phyloP scores from a whole-genome alignment of 495 filamentous ascomycete species.

The Monascus purpureus region DNA sequence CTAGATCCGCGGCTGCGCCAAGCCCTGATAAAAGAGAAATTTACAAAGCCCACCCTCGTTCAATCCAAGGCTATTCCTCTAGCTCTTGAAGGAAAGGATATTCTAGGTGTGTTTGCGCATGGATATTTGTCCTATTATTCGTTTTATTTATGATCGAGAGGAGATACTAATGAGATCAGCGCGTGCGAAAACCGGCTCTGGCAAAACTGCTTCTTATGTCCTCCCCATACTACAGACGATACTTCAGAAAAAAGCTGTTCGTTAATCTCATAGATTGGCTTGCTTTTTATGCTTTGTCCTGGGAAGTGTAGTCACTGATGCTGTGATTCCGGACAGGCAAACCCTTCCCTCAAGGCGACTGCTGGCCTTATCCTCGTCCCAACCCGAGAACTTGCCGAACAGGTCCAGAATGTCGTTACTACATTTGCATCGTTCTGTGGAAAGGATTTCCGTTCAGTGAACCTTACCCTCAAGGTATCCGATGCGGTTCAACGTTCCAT shows the following conservation, averaged over 20 bases:
- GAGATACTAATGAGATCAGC: constrained; percentile 29
- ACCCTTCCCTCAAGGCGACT: constrained; percentile 30
- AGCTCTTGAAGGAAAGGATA: constrained; percentile 79
- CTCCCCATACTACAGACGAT: constrained; percentile 74
- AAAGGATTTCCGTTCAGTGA: constrained; percentile 66
- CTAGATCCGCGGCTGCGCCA: constrained; percentile 79
- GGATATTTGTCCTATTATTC: background rate
- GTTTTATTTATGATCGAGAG: background rate
- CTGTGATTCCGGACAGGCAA: constrained; percentile 10
- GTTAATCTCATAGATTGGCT: constrained; percentile 9
- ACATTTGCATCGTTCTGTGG: constrained; percentile 67
- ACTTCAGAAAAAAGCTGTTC: constrained; percentile 58
- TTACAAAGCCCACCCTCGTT: constrained; percentile 68
- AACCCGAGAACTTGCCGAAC: constrained; percentile 83
- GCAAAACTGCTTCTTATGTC: constrained; percentile 96
- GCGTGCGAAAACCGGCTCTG: constrained; percentile 82
- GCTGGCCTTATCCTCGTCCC: constrained; percentile 81
- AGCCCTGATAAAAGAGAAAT: constrained; percentile 72
- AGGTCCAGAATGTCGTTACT: constrained; percentile 63
- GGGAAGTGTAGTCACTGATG: background rate
- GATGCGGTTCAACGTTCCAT: constrained; percentile 72
- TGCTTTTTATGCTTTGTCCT: background rate
- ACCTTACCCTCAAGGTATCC: constrained; percentile 77
- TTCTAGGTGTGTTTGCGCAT: constrained; percentile 45
- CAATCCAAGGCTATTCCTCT: constrained; percentile 81